Evolutionary conservation across 176 grass and related monocot species (phyloP).

Genomic region (Aegilops longissima): DNA sequence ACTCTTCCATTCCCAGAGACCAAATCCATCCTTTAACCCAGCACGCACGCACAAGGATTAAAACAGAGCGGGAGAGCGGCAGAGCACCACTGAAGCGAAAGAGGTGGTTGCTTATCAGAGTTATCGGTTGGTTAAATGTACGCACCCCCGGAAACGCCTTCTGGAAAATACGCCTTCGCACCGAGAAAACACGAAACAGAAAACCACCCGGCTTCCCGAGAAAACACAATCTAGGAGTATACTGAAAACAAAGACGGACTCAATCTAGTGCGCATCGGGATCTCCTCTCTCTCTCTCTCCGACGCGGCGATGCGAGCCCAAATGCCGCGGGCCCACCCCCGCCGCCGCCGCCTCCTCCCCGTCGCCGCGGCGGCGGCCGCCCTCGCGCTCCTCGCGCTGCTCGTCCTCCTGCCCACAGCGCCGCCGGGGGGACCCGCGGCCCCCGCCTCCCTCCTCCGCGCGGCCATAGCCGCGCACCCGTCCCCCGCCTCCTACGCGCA

Average conservation of each 20-base stretch:
- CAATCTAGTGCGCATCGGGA: neutral
- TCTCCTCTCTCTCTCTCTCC: neutral
- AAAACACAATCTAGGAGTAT: neutral
- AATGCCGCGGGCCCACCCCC: slow-evolving; percentile 34
- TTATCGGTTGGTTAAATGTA: neutral
- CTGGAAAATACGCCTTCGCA: rapidly evolving
- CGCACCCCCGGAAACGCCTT: neutral
- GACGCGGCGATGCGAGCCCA: neutral
- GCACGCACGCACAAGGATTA: neutral
- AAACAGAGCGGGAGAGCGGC: neutral
- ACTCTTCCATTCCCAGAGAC: neutral
- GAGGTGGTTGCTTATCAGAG: slow-evolving; percentile 26
- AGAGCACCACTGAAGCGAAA: neutral
- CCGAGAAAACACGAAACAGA: neutral
- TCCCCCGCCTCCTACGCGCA: slow-evolving; percentile 28
- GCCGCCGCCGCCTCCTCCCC: slow-evolving; percentile 41
- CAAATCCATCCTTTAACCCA: slow-evolving; percentile 43
- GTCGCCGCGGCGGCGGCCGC: slow-evolving; percentile 32
- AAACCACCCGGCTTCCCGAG: neutral
- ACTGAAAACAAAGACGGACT: neutral
- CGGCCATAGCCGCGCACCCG: slow-evolving; percentile 39
- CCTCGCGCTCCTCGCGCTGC: slow-evolving; percentile 40
- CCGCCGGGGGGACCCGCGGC: neutral
- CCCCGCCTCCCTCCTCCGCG: slow-evolving; percentile 32
- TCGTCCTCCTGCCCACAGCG: slow-evolving; percentile 17